A percentile compares a stretch with the other conserved stretches of the same genome.
phyloP scores from a whole-genome alignment of 2,329 filamentous ascomycete genomes.

The Fusarium illudens region DNA sequence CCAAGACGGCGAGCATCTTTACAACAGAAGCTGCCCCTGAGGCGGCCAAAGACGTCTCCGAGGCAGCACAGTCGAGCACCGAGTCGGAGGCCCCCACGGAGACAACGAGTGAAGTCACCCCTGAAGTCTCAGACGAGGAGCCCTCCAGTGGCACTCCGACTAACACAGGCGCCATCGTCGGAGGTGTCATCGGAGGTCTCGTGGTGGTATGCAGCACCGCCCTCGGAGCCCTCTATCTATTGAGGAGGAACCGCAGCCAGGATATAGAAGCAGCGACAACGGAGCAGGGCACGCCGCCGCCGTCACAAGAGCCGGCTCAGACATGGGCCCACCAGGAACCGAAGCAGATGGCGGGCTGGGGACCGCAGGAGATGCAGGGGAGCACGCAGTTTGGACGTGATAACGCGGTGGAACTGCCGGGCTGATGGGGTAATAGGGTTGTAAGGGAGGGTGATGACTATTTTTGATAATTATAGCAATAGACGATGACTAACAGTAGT shows the following conservation, averaged over 20 bases:
- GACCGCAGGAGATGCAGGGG: neutral
- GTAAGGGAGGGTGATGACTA: neutral
- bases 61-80: neutral
- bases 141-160: slow-evolving; percentile 10
- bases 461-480: neutral
- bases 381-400: neutral
- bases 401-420: neutral
- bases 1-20: neutral
- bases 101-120: neutral
- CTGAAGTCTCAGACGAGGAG: neutral
- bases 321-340: neutral
- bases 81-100: slow-evolving; percentile 3
- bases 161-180: slow-evolving; percentile 46
- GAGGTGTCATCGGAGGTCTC: slow-evolving; percentile 47
- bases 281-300: neutral
- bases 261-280: neutral
- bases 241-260: neutral
- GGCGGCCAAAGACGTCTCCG: neutral
- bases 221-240: slow-evolving; percentile 17
- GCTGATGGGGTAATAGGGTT: neutral
- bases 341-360: neutral
- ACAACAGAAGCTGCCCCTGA: neutral
- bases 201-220: slow-evolving; percentile 45
- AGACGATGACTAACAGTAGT: neutral
- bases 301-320: too few relatives aligned